These are phyloP conservation scores for Chimonanthus salicifolius DNA, from an alignment of 164 flowering plant genomes.

Conservation along the genomic window DNA sequence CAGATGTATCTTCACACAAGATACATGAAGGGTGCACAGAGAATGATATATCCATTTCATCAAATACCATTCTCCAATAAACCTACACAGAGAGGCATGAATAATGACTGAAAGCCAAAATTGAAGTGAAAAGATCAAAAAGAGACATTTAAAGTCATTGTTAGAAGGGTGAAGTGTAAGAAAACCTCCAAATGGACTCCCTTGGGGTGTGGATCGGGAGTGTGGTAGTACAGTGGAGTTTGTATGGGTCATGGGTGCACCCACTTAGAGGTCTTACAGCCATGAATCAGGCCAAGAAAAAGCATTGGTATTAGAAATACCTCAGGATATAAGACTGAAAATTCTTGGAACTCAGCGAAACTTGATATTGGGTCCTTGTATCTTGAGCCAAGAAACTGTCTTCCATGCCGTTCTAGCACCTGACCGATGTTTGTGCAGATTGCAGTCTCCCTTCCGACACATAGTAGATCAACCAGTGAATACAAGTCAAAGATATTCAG, in stretches of 20 bases:
- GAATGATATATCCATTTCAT: conserved; percentile 61
- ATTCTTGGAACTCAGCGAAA: conserved; percentile 74
- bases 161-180: not conserved
- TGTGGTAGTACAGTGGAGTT: not conserved
- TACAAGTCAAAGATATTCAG: too few species aligned
- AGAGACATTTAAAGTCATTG: not conserved
- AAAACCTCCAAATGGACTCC: not conserved
- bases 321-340: conserved; percentile 83
- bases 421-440: conserved; percentile 59
- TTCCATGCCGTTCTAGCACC: conserved; percentile 61
- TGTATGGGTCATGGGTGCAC: not conserved
- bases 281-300: not conserved
- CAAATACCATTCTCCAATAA: conserved; percentile 68
- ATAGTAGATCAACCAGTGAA: conserved; percentile 2
- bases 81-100: conserved; percentile 35
- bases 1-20: conserved; percentile 33
- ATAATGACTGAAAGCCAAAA: not conserved
- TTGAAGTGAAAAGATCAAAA: not conserved
- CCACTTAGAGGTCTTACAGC: not conserved
- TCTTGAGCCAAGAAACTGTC: conserved; percentile 51
- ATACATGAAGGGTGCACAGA: conserved; percentile 68
- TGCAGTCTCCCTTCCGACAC: conserved; percentile 46
- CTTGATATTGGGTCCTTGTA: conserved; percentile 78
- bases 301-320: conserved; percentile 22
- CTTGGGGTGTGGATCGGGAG: not conserved